phyloP scores from a whole-genome alignment of 768 basidiomycete species.

The Termitomyces sp. region DNA sequence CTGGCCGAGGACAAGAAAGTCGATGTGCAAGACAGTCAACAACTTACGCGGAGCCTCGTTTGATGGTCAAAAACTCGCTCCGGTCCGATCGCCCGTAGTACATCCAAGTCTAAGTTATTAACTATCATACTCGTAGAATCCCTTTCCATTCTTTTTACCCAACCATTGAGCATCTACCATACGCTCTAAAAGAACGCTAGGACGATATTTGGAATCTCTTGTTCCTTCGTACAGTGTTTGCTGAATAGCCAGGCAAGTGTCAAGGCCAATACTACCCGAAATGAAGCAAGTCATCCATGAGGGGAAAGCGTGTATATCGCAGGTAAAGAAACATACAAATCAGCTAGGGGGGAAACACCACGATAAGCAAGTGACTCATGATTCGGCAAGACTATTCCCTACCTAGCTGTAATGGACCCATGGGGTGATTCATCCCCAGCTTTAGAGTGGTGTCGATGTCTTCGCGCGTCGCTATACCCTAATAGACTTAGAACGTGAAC shows the following conservation, averaged over 20 bases:
- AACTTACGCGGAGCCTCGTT: background rate
- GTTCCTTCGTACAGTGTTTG: constrained; percentile 87
- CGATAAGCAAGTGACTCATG: background rate
- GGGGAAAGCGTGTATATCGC: background rate
- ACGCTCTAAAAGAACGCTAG: constrained; percentile 82
- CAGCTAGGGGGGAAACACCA: constrained; percentile 33
- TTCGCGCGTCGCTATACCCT: constrained; percentile 90
- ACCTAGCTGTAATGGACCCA: constrained; percentile 92
- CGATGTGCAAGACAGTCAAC: background rate
- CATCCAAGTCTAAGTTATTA: background rate
- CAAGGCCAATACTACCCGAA: constrained; percentile 83
- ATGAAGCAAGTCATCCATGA: constrained; percentile 7
- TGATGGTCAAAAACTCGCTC: background rate
- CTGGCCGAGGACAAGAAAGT: background rate
- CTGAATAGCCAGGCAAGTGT: constrained; percentile 94
- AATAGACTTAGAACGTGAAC: background rate
- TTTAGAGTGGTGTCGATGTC: constrained; percentile 95
- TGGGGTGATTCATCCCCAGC: constrained; percentile 92
- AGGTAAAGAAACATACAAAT: constrained; percentile 44
- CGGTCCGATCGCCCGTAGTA: background rate
- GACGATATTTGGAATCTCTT: constrained; percentile 93
- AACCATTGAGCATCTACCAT: constrained; percentile 98
- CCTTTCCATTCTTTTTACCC: constrained; percentile 90
- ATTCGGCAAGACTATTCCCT: constrained; percentile 9
- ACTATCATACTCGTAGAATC: constrained; percentile 83